Evolutionary conservation across 2,329 filamentous ascomycete species (phyloP).

Genomic region (Talaromyces sp.): DNA sequence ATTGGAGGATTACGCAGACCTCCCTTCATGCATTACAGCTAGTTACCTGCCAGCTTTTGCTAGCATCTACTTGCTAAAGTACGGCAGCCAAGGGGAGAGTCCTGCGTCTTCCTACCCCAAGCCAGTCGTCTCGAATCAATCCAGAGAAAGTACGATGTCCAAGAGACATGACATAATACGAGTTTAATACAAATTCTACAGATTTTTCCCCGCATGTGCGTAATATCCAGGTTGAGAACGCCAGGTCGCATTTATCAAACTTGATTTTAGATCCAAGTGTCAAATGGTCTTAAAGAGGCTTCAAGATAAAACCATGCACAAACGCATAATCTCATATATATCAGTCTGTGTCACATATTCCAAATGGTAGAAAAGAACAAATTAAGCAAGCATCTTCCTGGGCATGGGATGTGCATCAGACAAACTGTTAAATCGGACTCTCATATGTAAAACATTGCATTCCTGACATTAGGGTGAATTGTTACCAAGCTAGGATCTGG

Average conservation of each 20-base stretch:
- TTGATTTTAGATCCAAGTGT: no score
- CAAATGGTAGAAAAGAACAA: no score
- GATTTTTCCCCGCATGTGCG: neutral
- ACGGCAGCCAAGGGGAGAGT: neutral
- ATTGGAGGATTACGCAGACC: neutral
- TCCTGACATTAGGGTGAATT: constrained; percentile 21
- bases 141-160: neutral
- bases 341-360: neutral
- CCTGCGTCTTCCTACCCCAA: no score
- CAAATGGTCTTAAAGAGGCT: no score
- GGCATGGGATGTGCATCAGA: neutral
- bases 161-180: neutral
- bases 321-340: neutral
- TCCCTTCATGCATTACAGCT: neutral
- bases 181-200: neutral
- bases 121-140: neutral
- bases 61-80: neutral
- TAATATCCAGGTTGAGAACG: neutral
- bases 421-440: neutral
- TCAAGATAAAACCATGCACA: neutral
- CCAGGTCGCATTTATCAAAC: no score
- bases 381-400: no score
- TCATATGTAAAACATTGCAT: constrained; percentile 15
- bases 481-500: constrained; percentile 13
- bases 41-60: no score